These are phyloP conservation scores for Paratinospora sagittata DNA, from an alignment of 164 flowering plant genomes.

Conservation along the genomic window DNA sequence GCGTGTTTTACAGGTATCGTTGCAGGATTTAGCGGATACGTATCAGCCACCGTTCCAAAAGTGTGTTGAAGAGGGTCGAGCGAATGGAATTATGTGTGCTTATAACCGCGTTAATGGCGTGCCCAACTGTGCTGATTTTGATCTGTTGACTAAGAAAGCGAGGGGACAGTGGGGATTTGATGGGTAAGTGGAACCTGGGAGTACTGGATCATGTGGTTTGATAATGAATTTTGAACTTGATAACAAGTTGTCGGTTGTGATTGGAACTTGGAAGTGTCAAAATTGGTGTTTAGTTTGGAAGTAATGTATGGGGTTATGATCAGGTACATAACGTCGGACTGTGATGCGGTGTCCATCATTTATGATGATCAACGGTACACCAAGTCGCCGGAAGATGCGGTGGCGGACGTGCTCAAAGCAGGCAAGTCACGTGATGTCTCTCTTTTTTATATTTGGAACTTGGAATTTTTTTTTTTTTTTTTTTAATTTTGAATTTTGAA, in stretches of 20 bases:
- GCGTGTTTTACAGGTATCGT: slow-evolving; percentile 40
- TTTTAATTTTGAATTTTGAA: background rate
- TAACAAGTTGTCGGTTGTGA: no score
- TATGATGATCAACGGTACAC: slow-evolving; percentile 53
- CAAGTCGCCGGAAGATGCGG: slow-evolving; percentile 82
- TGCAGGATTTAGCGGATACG: slow-evolving; percentile 82
- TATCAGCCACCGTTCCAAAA: slow-evolving; percentile 83
- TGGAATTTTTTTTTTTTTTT: background rate
- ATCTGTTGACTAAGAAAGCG: slow-evolving; percentile 59
- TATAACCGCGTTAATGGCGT: slow-evolving; percentile 85
- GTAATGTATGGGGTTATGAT: background rate
- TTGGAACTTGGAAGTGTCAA: background rate
- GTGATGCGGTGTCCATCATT: slow-evolving; percentile 74
- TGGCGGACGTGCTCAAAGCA: slow-evolving; percentile 70
- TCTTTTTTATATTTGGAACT: no score
- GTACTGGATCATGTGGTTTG: background rate
- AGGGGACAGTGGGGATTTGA: slow-evolving; percentile 62
- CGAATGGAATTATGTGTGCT: slow-evolving; percentile 91
- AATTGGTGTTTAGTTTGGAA: no score
- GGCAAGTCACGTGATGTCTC: slow-evolving; percentile 32
- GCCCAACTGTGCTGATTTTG: slow-evolving; percentile 71
- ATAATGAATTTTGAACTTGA: background rate
- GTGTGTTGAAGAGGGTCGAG: slow-evolving; percentile 59
- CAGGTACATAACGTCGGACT: slow-evolving; percentile 92
- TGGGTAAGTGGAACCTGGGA: slow-evolving; percentile 39